These are phyloP conservation scores for Discostella pseudostelligera DNA, from an alignment of 108 stramenopile genomes.

Conservation along the genomic window DNA sequence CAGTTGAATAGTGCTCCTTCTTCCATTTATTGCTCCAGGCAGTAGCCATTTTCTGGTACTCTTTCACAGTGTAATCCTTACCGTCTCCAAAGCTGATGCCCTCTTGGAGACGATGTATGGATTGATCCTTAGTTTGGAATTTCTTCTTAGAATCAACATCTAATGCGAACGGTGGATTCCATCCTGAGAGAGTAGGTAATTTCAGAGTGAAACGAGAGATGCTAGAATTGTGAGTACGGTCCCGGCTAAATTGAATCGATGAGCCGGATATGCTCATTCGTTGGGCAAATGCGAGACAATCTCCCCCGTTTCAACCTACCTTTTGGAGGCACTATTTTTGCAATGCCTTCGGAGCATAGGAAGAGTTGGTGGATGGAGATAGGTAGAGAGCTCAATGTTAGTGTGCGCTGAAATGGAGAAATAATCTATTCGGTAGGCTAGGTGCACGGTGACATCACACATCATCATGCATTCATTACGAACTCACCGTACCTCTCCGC, in stretches of 20 bases:
- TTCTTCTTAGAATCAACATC: slow-evolving; percentile 59
- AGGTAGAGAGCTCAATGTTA: too few species aligned
- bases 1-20: slow-evolving; percentile 48
- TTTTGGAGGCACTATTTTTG: slow-evolving; percentile 94
- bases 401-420: too few species aligned
- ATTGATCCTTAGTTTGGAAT: slow-evolving; percentile 84
- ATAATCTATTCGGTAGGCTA: too few species aligned
- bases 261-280: neutral
- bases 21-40: slow-evolving; percentile 70
- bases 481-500: slow-evolving; percentile 77
- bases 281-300: neutral
- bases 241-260: neutral
- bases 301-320: slow-evolving; percentile 63
- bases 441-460: too few species aligned
- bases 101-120: slow-evolving; percentile 82
- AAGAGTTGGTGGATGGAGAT: neutral
- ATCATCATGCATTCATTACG: neutral
- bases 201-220: slow-evolving; percentile 9
- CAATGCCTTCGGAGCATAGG: slow-evolving; percentile 60
- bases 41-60: slow-evolving; percentile 69
- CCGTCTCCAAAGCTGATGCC: slow-evolving; percentile 95
- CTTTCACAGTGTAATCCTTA: slow-evolving; percentile 71
- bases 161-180: slow-evolving; percentile 55
- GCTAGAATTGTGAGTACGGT: slow-evolving; percentile 9
- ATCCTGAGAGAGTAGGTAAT: slow-evolving; percentile 19